These are phyloP conservation scores for Emmonsiellopsis sp. DNA, from an alignment of 2,329 filamentous ascomycete species.

Conservation along the genomic window DNA sequence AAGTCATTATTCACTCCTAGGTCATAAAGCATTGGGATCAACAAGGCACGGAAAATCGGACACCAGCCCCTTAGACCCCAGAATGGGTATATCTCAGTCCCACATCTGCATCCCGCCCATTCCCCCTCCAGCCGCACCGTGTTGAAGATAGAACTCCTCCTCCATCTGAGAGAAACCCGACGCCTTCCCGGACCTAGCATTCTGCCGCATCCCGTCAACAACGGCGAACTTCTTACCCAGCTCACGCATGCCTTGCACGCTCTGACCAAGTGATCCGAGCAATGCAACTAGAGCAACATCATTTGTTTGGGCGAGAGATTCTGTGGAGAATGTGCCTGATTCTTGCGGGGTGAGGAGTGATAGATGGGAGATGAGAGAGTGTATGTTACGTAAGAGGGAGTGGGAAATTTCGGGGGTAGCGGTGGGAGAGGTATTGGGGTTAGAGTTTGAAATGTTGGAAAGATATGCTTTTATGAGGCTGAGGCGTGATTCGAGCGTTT, in stretches of 20 bases:
- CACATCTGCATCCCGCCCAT: slow-evolving; percentile 12
- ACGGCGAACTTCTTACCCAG: slow-evolving; percentile 64
- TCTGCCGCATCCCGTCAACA: slow-evolving; percentile 38
- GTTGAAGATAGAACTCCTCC: slow-evolving; percentile 17
- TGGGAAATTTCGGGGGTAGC: slow-evolving; percentile 41
- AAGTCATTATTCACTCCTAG: slow-evolving; percentile 65
- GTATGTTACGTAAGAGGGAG: slow-evolving; percentile 75
- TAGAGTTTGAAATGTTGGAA: slow-evolving; percentile 54
- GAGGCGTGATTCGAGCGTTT: slow-evolving; percentile 77
- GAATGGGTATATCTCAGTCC: slow-evolving; percentile 20
- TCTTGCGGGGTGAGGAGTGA: slow-evolving; percentile 70
- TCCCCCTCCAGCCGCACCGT: slow-evolving; percentile 4
- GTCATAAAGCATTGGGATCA: slow-evolving; percentile 75
- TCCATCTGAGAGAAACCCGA: slow-evolving; percentile 17
- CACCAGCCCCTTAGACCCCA: slow-evolving; percentile 29
- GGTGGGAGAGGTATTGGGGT: slow-evolving; percentile 20
- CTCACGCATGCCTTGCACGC: slow-evolving; percentile 59
- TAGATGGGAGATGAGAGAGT: slow-evolving; percentile 73
- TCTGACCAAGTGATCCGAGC: slow-evolving; percentile 65
- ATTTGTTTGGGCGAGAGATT: slow-evolving; percentile 69
- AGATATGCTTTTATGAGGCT: slow-evolving; percentile 69
- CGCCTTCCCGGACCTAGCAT: slow-evolving; percentile 14
- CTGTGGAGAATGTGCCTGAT: slow-evolving; percentile 53
- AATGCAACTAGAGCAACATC: slow-evolving; percentile 73
- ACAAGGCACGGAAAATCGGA: slow-evolving; percentile 40